These are phyloP conservation scores for Cetraspora pellucida DNA, from an alignment of 192 early-diverging fungal genomes.

Conservation along the genomic window DNA sequence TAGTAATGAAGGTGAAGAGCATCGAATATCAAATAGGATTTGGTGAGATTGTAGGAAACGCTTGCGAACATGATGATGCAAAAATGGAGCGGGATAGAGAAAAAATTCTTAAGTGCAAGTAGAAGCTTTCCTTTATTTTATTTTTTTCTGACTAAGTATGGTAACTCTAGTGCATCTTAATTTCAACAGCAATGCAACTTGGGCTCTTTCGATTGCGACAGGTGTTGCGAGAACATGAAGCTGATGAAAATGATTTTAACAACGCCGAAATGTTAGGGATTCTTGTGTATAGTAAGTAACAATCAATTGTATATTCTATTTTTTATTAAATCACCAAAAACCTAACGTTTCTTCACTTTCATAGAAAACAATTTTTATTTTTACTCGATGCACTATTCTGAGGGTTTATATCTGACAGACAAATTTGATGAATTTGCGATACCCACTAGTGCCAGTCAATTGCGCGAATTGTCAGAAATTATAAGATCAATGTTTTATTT, in stretches of 20 bases:
- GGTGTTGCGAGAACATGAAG: background rate
- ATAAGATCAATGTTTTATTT: background rate
- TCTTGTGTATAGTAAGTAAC: background rate
- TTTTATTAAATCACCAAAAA: background rate
- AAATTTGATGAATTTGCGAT: constrained; percentile 12
- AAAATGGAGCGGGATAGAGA: background rate
- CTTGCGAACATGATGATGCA: background rate
- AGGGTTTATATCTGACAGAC: background rate
- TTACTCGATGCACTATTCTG: background rate
- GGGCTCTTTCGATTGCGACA: background rate
- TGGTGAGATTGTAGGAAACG: background rate
- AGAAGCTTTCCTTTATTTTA: background rate
- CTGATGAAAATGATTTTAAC: background rate
- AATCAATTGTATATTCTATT: background rate
- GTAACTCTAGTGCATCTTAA: background rate
- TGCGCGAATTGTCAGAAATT: background rate
- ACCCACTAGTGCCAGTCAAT: background rate
- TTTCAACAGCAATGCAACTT: constrained; percentile 17
- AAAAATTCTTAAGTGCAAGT: background rate
- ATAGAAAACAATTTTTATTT: constrained; percentile 1
- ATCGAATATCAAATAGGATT: constrained; percentile 2
- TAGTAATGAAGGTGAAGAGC: background rate
- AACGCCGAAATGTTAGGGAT: background rate
- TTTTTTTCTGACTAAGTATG: background rate
- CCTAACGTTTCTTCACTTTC: background rate